Percentiles rank a stretch among this genome's conserved stretches.
Evolutionary conservation across 2,329 filamentous ascomycete species (phyloP).

Genomic region (Claviceps capensis): DNA sequence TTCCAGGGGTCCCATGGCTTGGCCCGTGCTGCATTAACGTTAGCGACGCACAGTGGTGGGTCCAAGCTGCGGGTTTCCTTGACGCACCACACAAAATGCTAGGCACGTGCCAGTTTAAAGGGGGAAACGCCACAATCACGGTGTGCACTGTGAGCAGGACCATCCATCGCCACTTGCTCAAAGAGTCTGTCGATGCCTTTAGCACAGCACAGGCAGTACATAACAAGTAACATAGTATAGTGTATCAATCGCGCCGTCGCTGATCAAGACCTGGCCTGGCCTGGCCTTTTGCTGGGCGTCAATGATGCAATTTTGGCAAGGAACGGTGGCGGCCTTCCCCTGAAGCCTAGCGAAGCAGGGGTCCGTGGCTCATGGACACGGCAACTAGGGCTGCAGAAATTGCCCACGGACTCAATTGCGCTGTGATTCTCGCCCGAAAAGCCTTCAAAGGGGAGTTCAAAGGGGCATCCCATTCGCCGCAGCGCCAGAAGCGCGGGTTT

Average conservation of each 20-base stretch:
- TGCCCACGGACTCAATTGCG: neutral
- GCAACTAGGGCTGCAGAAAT: conserved; percentile 5
- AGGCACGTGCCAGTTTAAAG: neutral
- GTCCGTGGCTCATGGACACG: conserved; percentile 2
- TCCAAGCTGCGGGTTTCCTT: conserved; percentile 12
- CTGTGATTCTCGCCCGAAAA: no score
- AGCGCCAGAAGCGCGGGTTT: no score
- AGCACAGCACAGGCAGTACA: no score
- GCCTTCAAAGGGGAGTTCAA: no score
- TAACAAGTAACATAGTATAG: no score
- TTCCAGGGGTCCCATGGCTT: conserved; percentile 1
- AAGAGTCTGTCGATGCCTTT: no score
- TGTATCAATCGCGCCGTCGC: no score
- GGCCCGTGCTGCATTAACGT: conserved; percentile 3
- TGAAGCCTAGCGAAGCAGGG: conserved; percentile 1
- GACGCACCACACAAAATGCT: neutral
- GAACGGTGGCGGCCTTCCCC: neutral
- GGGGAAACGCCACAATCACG: no score
- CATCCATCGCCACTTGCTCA: no score
- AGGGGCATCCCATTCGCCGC: no score
- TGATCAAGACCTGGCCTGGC: no score
- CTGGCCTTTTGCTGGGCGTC: neutral
- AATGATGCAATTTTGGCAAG: conserved; percentile 1
- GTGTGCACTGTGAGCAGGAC: no score
- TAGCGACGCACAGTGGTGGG: conserved; percentile 13